Evolutionary conservation across 176 grass and related monocot species (phyloP).

Genomic region (Rhynchospora tenuis): DNA sequence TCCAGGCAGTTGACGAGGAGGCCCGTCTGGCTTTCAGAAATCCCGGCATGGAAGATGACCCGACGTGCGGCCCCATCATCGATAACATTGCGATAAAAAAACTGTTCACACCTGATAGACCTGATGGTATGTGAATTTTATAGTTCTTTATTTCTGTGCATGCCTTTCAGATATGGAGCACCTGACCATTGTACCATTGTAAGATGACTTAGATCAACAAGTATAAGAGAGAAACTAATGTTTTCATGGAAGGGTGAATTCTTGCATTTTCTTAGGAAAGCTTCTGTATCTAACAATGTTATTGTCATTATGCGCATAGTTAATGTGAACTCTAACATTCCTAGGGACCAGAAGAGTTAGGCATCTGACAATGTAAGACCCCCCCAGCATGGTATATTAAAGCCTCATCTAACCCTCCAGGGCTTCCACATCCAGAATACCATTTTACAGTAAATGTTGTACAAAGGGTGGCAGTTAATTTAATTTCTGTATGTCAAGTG

Average conservation of each 20-base stretch:
- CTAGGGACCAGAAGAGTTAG: neutral
- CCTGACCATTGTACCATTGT: neutral
- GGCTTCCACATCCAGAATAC: neutral
- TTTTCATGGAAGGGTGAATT: neutral
- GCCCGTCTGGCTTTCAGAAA: constrained; percentile 68
- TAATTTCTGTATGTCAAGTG: neutral
- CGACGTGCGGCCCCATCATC: constrained; percentile 88
- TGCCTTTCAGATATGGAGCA: neutral
- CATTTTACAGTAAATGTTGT: neutral
- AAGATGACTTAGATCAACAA: neutral
- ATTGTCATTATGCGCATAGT: neutral
- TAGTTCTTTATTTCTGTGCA: neutral
- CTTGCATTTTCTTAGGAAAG: neutral
- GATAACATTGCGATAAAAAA: constrained; percentile 93
- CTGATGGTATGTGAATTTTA: constrained; percentile 38
- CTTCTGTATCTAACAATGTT: neutral
- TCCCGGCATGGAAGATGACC: constrained; percentile 97
- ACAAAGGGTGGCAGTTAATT: too few species aligned
- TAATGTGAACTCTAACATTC: neutral
- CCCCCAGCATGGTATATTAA: neutral
- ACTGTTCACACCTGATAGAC: constrained; percentile 72
- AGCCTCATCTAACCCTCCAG: neutral
- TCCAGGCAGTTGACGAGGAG: constrained; percentile 67
- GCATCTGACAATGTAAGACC: neutral
- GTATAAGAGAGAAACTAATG: neutral